phyloP scores from a whole-genome alignment of 192 early-diverging fungal genomes.

The Anaeromyces robustus region DNA sequence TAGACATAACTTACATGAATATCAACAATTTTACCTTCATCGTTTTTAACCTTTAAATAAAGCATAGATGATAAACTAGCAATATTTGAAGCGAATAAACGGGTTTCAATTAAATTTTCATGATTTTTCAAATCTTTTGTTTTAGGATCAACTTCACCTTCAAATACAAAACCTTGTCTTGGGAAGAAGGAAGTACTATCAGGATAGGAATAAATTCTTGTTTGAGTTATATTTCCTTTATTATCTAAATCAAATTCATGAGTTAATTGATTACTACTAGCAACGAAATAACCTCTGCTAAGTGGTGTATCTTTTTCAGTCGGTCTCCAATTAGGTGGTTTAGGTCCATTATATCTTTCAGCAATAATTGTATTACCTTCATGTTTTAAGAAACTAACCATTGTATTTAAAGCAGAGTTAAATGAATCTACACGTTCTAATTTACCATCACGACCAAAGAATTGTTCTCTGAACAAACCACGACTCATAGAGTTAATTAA shows the following conservation, averaged over 20 bases:
- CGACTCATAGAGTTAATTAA: neutral
- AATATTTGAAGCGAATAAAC: neutral
- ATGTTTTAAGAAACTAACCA: slow-evolving; percentile 1
- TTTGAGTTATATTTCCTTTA: slow-evolving; percentile 4
- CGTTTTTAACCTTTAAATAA: neutral
- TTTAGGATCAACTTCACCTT: neutral
- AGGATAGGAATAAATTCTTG: slow-evolving; percentile 13
- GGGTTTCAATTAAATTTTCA: neutral
- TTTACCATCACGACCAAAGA: slow-evolving; percentile 2
- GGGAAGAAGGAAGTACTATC: slow-evolving; percentile 8
- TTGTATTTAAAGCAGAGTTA: neutral
- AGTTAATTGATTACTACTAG: slow-evolving; percentile 1
- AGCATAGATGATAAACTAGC: neutral
- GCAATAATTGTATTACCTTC: neutral
- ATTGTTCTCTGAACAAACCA: slow-evolving; percentile 1
- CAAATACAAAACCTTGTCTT: neutral
- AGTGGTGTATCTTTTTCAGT: slow-evolving; percentile 9
- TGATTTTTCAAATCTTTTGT: neutral
- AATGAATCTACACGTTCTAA: neutral
- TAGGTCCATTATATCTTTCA: slow-evolving; percentile 3
- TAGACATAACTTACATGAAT: neutral
- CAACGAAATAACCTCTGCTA: slow-evolving; percentile 9
- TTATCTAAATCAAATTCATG: slow-evolving; percentile 12
- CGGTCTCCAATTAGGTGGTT: slow-evolving; percentile 19
- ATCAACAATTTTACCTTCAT: neutral